phyloP scores from a whole-genome alignment of 352 stramenopile species.

The Nothophytophthora sp. region DNA sequence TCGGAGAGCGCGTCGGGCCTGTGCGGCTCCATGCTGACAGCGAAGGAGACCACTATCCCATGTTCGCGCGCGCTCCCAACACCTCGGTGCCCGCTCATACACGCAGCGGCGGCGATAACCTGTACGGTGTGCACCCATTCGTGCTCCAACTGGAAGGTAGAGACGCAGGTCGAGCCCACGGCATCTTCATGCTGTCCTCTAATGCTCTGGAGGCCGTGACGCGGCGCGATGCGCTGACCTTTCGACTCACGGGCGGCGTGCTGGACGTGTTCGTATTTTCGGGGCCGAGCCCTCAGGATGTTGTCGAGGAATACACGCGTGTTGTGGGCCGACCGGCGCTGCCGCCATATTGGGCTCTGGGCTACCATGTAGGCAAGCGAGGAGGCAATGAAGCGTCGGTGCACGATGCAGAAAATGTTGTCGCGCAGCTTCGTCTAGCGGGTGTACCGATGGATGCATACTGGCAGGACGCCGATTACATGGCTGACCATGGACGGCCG shows the following conservation, averaged over 20 bases:
- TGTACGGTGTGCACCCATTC: constrained; percentile 80
- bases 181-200: constrained; percentile 76
- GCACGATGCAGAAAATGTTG: constrained; percentile 24
- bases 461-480: constrained; percentile 76
- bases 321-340: constrained; percentile 77
- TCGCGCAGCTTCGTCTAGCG: constrained; percentile 31
- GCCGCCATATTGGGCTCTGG: constrained; percentile 85
- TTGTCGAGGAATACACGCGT: constrained; percentile 72
- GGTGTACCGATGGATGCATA: constrained; percentile 78
- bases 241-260: constrained; percentile 77
- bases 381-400: constrained; percentile 19
- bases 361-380: constrained; percentile 74
- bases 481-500: constrained; percentile 25
- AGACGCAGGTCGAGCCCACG: constrained; percentile 51
- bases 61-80: constrained; percentile 50
- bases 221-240: constrained; percentile 65
- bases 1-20: constrained; percentile 66
- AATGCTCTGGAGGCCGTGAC: constrained; percentile 89
- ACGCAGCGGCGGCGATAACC: constrained; percentile 59
- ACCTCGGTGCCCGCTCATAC: constrained; percentile 17
- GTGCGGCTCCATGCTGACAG: constrained; percentile 39
- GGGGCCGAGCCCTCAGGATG: constrained; percentile 52
- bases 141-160: constrained; percentile 69
- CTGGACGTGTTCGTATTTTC: constrained; percentile 83
- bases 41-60: constrained; percentile 66